These are phyloP conservation scores for Sinapis alba DNA, from an alignment of 441 rosid species.

Conservation along the genomic window DNA sequence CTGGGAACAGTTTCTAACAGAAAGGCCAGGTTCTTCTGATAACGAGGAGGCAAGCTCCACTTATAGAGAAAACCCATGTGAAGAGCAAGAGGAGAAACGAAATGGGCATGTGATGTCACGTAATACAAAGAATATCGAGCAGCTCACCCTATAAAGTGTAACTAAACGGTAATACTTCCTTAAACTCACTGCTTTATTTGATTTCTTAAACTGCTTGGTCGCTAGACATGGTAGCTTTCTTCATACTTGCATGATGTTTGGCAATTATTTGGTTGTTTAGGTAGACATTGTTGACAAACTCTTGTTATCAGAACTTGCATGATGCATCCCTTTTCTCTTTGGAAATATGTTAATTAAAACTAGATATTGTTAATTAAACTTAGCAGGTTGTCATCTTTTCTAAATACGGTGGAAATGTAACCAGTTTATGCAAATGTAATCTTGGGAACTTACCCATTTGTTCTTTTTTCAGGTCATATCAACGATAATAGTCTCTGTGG, in stretches of 20 bases:
- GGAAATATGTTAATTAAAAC: neutral
- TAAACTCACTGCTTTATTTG: neutral
- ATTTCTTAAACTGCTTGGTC: neutral
- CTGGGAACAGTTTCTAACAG: slow-evolving; percentile 97
- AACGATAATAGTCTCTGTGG: neutral
- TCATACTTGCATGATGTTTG: neutral
- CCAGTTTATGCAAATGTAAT: neutral
- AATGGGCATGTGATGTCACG: slow-evolving; percentile 47
- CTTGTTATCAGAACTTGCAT: neutral
- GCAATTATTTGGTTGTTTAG: slow-evolving; percentile 8
- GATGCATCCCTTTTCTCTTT: neutral
- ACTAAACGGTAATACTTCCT: slow-evolving; percentile 20
- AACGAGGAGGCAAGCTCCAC: slow-evolving; percentile 88
- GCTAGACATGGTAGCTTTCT: neutral
- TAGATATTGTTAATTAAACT: neutral
- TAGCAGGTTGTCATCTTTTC: neutral
- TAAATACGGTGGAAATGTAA: neutral
- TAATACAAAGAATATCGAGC: slow-evolving; percentile 58
- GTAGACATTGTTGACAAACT: neutral
- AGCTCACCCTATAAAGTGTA: slow-evolving; percentile 57
- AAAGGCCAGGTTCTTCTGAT: slow-evolving; percentile 82
- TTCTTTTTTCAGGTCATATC: slow-evolving; percentile 19
- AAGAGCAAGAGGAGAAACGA: slow-evolving; percentile 66
- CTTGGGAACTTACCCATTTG: neutral
- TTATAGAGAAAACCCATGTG: slow-evolving; percentile 59